Evolutionary conservation across 2,329 filamentous ascomycete genomes (phyloP).

Genomic region (Neonectria hederae): DNA sequence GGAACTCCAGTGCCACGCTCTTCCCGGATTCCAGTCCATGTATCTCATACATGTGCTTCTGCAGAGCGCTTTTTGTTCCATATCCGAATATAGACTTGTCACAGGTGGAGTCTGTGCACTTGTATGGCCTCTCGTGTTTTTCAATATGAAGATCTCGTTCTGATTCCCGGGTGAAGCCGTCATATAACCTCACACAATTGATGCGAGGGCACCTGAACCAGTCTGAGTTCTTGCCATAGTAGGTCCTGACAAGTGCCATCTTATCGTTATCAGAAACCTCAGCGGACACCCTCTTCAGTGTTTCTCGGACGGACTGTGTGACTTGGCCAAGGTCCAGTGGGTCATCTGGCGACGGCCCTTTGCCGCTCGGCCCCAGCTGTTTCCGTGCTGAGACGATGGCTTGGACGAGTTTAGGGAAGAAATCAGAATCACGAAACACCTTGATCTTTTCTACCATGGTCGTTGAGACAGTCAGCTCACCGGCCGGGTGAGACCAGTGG

Average conservation of each 20-base stretch:
- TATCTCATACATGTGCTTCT: not conserved
- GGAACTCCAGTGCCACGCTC: not conserved
- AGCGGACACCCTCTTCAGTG: not conserved
- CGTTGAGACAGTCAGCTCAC: not conserved
- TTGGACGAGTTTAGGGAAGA: not conserved
- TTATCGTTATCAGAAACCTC: not conserved
- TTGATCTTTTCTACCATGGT: not conserved
- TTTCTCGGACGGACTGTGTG: not conserved
- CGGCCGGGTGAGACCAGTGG: not conserved
- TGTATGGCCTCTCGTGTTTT: not conserved
- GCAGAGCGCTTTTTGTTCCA: not conserved
- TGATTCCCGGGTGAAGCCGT: not conserved
- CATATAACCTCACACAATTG: not conserved
- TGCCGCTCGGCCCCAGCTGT: not conserved
- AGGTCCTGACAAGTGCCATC: not conserved
- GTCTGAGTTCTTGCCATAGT: conserved; percentile 8
- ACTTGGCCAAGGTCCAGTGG: not conserved
- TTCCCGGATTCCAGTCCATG: not conserved
- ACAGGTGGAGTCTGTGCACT: not conserved
- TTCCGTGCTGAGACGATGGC: not conserved
- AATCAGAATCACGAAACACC: not conserved
- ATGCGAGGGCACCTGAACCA: conserved; percentile 19
- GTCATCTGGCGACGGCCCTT: not conserved
- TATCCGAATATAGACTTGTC: not conserved
- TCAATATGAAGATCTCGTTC: not conserved